phyloP scores from a whole-genome alignment of 495 filamentous ascomycete genomes.

The Trypethelium eluteriae region DNA sequence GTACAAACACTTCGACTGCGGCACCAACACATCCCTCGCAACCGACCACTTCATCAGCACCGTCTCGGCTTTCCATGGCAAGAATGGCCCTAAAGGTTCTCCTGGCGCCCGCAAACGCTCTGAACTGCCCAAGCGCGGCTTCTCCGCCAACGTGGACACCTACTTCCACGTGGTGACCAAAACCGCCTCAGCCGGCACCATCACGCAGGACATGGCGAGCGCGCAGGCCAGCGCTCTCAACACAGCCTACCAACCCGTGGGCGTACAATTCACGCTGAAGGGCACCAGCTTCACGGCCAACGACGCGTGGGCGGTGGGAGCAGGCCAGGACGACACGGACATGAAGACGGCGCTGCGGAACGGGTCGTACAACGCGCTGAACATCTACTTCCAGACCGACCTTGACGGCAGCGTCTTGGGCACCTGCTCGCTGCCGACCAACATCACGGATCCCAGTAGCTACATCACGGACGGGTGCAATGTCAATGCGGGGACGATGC shows the following conservation, averaged over 20 bases:
- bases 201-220: slow-evolving; percentile 40
- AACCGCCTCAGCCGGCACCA: slow-evolving; percentile 40
- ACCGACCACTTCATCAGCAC: slow-evolving; percentile 28
- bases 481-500: slow-evolving; percentile 47
- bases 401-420: slow-evolving; percentile 46
- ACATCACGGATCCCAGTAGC: slow-evolving; percentile 31
- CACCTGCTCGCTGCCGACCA: slow-evolving; percentile 45
- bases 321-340: slow-evolving; percentile 38
- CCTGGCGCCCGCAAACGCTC: slow-evolving; percentile 20
- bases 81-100: slow-evolving; percentile 19
- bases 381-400: slow-evolving; percentile 56
- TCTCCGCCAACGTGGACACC: slow-evolving; percentile 40
- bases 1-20: slow-evolving; percentile 35
- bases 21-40: slow-evolving; percentile 26
- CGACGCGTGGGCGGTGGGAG: slow-evolving; percentile 45
- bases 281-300: slow-evolving; percentile 51
- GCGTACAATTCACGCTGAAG: slow-evolving; percentile 47
- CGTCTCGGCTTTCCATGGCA: slow-evolving; percentile 21
- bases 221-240: slow-evolving; percentile 46
- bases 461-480: slow-evolving; percentile 54
- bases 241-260: slow-evolving; percentile 42
- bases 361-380: slow-evolving; percentile 53
- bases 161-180: slow-evolving; percentile 60
- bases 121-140: slow-evolving; percentile 9
- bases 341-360: slow-evolving; percentile 55